Base-by-base conservation (phyloP, 805 yeast genomes). In the Ogataea naganishii region DNA sequence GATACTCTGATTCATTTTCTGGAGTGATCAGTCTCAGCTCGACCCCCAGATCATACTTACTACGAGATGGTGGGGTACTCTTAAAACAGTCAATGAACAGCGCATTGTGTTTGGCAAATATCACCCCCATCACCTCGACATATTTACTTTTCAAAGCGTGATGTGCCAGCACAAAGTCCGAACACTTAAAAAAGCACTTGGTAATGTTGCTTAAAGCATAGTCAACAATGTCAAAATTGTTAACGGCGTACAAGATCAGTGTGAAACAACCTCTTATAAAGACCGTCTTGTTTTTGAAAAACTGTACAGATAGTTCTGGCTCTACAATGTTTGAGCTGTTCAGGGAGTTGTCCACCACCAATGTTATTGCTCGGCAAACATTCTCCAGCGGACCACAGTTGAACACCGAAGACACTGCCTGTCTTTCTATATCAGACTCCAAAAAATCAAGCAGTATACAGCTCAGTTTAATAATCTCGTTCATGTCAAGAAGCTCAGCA, bases 231-330 rank as follows among this genome's bases (percentile, higher is more conserved):
- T 23, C 12, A 22, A 29, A 14, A 3, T 24, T 27, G n/a, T 33
- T 32, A 3, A 35, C 20, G 8, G 15, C 15, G 7, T 47, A 27
- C 11, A 42, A 26, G 11, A 37, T 32, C 5, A 47, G 17, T 10
- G 31, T 21, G 16, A 47, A 44, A 24, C 49, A 41, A 1, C 46
- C 36, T 8, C 37, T 28, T 29, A 52, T 26, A 17, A 51, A 44
- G 11, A 28, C 24, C 5, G 28, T 21, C 25, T 49, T 47, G 32
- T 49, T 30, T 26, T 51, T 53, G 22, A 46, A 46, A 28, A 44
- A 47, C 23, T 52, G 59, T 32, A 53, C 44, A 1, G 57, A 49
- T 14, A 55, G 14, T 21, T 43, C 44, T 14, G 49, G 35, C 23
- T 51, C 52, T 11, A 43, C 44, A 6, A 43, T 36, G 14, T 40